Evolutionary conservation across 2,329 filamentous ascomycete genomes (phyloP).

Genomic region (Curvularia sp.): DNA sequence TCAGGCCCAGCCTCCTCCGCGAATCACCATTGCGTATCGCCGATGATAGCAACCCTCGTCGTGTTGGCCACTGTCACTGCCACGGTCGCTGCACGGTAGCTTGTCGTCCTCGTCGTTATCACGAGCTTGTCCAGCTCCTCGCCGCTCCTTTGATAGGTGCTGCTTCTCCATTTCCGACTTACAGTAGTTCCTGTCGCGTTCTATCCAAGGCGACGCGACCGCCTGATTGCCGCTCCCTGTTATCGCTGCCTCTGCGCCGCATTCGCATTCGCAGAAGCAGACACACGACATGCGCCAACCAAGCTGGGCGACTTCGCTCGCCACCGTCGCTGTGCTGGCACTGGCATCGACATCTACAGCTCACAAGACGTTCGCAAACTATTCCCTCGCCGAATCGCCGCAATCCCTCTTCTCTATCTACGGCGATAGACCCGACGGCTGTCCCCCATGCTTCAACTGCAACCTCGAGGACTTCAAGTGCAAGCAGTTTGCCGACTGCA

Average conservation of each 20-base stretch:
- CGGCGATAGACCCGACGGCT: slow-evolving; percentile 75
- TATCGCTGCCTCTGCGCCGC: slow-evolving; percentile 33
- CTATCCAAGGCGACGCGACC: neutral
- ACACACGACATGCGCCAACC: slow-evolving; percentile 45
- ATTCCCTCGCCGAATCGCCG: slow-evolving; percentile 61
- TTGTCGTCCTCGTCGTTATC: slow-evolving; percentile 4
- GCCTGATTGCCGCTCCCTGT: slow-evolving; percentile 8
- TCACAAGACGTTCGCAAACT: slow-evolving; percentile 45
- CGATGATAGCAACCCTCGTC: slow-evolving; percentile 34
- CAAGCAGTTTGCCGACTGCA: slow-evolving; percentile 88
- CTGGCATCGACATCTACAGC: slow-evolving; percentile 34
- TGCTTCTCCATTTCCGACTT: neutral
- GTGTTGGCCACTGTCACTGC: slow-evolving; percentile 22
- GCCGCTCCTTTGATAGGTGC: slow-evolving; percentile 18
- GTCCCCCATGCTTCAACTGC: slow-evolving; percentile 96
- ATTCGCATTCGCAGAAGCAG: slow-evolving; percentile 22
- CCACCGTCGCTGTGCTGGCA: slow-evolving; percentile 36
- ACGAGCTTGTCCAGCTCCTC: slow-evolving; percentile 24
- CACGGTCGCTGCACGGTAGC: neutral
- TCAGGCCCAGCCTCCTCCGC: slow-evolving; percentile 30
- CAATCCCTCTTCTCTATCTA: slow-evolving; percentile 69
- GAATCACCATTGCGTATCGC: slow-evolving; percentile 26
- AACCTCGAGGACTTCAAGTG: slow-evolving; percentile 91
- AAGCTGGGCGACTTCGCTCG: slow-evolving; percentile 42
- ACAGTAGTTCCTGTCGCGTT: neutral